phyloP scores from a whole-genome alignment of 805 yeast genomes.

The Peterozyma toletana region DNA sequence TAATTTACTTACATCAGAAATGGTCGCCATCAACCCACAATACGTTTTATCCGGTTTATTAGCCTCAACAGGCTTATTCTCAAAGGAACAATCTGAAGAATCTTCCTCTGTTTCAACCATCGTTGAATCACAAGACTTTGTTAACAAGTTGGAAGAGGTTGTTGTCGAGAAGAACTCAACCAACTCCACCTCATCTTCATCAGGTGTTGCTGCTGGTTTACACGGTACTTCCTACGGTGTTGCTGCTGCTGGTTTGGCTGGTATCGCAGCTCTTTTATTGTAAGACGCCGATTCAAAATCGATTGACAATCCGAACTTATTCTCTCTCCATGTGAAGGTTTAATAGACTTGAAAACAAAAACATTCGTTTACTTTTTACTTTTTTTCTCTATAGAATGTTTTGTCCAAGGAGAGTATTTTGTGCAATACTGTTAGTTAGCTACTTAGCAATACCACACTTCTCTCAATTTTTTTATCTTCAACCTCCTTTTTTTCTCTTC shows the following conservation, averaged over 20 bases:
- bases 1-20: no score
- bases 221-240: constrained; percentile 6
- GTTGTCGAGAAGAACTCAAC: constrained; percentile 7
- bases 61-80: constrained; percentile 41
- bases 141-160: constrained; percentile 3
- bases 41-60: constrained; percentile 35
- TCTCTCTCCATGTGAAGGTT: no score
- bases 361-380: no score
- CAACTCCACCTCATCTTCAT: constrained; percentile 5
- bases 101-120: no score
- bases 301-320: no score
- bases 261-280: constrained; percentile 13
- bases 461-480: no score
- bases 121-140: constrained; percentile 39
- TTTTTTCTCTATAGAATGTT: no score
- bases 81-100: constrained; percentile 14
- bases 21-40: constrained; percentile 15
- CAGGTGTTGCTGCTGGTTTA: constrained; percentile 8
- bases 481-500: no score
- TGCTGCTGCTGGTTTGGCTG: constrained; percentile 8
- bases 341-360: no score
- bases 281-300: background rate
- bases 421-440: no score
- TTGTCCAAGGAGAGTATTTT: no score
- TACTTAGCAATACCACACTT: no score